Conservation (phyloP, 805 yeast genomes). For the Metschnikowia borealis region DNA sequence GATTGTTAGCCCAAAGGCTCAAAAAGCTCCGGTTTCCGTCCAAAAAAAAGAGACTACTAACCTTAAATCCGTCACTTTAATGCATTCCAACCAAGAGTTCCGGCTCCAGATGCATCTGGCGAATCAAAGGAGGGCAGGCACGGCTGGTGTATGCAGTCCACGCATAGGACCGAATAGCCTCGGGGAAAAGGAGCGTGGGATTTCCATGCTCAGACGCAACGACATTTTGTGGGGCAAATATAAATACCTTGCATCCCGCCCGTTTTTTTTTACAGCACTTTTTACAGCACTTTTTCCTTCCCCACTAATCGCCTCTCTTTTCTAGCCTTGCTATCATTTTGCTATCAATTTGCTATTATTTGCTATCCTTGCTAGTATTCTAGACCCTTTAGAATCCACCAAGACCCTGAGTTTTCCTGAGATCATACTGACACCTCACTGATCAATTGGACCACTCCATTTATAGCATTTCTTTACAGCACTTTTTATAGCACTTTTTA, state of each 20-base stretch:
- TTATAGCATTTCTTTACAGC: too few species aligned
- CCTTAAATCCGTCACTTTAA: too few species aligned
- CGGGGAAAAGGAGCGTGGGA: slow-evolving; percentile 16
- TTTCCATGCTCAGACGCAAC: slow-evolving; percentile 1
- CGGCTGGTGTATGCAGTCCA: slow-evolving; percentile 2
- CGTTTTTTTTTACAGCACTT: not conserved
- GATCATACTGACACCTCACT: too few species aligned
- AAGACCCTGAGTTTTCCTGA: too few species aligned
- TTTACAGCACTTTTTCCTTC: not conserved
- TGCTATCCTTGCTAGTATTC: not conserved
- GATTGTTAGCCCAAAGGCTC: not conserved
- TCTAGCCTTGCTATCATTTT: slow-evolving; percentile 1
- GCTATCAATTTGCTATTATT: not conserved
- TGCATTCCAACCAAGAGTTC: too few species aligned
- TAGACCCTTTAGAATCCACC: too few species aligned
- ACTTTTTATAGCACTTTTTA: too few species aligned
- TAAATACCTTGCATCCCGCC: not conserved
- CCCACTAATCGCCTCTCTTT: not conserved
- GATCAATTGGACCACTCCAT: too few species aligned
- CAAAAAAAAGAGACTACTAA: not conserved
- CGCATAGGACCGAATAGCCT: slow-evolving; percentile 5
- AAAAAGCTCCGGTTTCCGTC: not conserved
- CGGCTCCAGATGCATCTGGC: too few species aligned
- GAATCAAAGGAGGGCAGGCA: not conserved
- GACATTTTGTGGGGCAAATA: slow-evolving; percentile 5